These are phyloP conservation scores for Grosmannia clavigera DNA, from an alignment of 2,329 filamentous ascomycete species.

Conservation along the genomic window DNA sequence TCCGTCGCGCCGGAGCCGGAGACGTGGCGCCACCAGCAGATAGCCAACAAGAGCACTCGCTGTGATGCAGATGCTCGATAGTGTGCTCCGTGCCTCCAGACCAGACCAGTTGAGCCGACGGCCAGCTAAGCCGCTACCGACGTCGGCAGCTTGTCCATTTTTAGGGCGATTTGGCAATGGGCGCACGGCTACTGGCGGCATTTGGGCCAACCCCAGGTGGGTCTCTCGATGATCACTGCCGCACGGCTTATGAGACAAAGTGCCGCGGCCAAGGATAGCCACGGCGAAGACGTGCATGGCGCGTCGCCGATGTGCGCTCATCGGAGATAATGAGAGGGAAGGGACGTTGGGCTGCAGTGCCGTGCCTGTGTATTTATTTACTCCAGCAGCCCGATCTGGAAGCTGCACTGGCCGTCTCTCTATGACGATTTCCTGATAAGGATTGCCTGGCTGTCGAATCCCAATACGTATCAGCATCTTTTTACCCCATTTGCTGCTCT, in stretches of 20 bases:
- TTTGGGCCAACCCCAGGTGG: slow-evolving; percentile 2
- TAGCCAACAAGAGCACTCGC: background rate
- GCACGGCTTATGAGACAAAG: background rate
- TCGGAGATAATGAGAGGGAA: background rate
- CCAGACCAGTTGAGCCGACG: background rate
- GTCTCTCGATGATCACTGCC: background rate
- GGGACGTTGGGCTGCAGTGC: background rate
- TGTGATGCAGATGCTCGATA: background rate
- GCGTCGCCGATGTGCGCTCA: background rate
- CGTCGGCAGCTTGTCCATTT: background rate
- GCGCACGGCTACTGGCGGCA: slow-evolving; percentile 7
- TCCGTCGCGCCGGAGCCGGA: background rate
- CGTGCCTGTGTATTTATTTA: background rate
- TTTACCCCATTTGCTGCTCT: background rate
- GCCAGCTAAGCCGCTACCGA: background rate
- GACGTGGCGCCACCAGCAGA: background rate
- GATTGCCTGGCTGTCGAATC: background rate
- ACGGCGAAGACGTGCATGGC: background rate
- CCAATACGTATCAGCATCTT: background rate
- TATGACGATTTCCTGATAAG: background rate
- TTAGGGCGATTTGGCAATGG: background rate
- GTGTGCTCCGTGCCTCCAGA: background rate
- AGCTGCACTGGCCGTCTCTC: background rate
- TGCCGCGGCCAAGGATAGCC: background rate
- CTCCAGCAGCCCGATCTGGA: background rate